Evolutionary conservation across 345 rosid species (phyloP), one percentile per base, ranked within the genome.

Genomic region (Hibiscus trionum): DNA sequence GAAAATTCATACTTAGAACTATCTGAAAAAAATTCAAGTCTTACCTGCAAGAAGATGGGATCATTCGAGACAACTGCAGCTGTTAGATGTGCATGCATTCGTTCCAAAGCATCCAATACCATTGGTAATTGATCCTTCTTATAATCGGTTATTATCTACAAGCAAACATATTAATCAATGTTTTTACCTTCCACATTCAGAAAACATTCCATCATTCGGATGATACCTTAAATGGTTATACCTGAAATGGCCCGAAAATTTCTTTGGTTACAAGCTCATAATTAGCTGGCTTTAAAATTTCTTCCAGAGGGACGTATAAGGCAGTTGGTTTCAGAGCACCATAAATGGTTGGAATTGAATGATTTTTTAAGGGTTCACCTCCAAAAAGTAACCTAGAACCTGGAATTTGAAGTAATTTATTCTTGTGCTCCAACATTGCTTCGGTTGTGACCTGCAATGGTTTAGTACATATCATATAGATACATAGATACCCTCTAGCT

Each of bases 231-330:
- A 24, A 49, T 3, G 26, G 27, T 47, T 55, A 77, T 78, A 92
- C 99, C 99, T 95, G 99, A 78, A 95, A 95, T 15, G 98, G 98
- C 77, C 99, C 99, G 61, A 95, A 95, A 61, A 95, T 88, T 84
- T 95, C 98, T 73, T 82, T 85, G 0, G 90, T 95, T 35, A 90
- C 99, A 37, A 95, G 90, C 77, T 86, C 91, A 56, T 79, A 95
- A 72, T 86, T 84, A 47, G 72, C 61, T 31, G 82, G 96, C 77
- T 89, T 92, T 72, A 92, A 76, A 69, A 95, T 88, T 85, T 95
- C 99, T 81, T 89, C 90, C 17, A 95, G 84, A 2, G 98, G 98
- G 82, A 95, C 84, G 81, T 79, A 90, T 2, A 95, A 70, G 12
- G 99, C 97, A 33, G 98, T 95, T 11, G 99, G 96, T 76, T 90